Evolutionary conservation across 306 rosid genomes (phyloP).

Genomic region (Datisca glomerata): DNA sequence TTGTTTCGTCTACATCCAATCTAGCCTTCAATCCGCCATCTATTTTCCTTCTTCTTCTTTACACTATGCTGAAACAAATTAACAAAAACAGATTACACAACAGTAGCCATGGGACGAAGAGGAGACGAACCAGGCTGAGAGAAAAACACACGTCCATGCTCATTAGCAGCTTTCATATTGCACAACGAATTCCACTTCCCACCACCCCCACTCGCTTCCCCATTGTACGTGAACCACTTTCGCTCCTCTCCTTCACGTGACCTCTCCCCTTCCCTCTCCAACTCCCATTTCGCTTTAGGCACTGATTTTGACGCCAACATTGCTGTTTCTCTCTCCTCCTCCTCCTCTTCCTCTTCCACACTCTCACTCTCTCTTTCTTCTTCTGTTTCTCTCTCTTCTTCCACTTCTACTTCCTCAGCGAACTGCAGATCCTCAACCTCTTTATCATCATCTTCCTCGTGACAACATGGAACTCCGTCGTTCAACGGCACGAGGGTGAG

Average conservation of each 20-base stretch:
- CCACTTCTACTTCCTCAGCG: not conserved
- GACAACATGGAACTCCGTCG: conserved; percentile 3
- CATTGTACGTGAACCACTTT: too few relatives aligned
- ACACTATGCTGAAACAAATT: too few relatives aligned
- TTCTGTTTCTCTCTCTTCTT: not conserved
- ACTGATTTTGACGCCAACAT: too few relatives aligned
- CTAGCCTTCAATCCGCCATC: too few relatives aligned
- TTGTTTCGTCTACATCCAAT: too few relatives aligned
- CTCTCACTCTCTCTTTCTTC: not conserved
- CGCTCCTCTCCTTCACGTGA: too few relatives aligned
- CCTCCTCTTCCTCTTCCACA: conserved; percentile 8
- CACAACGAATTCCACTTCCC: not conserved
- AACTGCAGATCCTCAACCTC: conserved; percentile 13
- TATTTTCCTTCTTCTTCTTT: too few relatives aligned
- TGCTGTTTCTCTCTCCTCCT: not conserved
- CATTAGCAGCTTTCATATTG: not conserved
- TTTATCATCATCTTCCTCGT: conserved; percentile 2
- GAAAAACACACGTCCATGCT: not conserved
- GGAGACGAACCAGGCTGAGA: not conserved
- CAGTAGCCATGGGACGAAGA: conserved; percentile 5
- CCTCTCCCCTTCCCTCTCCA: too few relatives aligned
- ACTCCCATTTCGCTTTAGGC: too few relatives aligned
- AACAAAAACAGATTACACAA: conserved; percentile 9
- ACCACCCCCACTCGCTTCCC: not conserved
- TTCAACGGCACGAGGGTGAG: conserved; percentile 18